Percentiles rank a stretch among this genome's conserved stretches.
phyloP scores from a whole-genome alignment of 108 stramenopile species.

The Conticribra weissflogii region DNA sequence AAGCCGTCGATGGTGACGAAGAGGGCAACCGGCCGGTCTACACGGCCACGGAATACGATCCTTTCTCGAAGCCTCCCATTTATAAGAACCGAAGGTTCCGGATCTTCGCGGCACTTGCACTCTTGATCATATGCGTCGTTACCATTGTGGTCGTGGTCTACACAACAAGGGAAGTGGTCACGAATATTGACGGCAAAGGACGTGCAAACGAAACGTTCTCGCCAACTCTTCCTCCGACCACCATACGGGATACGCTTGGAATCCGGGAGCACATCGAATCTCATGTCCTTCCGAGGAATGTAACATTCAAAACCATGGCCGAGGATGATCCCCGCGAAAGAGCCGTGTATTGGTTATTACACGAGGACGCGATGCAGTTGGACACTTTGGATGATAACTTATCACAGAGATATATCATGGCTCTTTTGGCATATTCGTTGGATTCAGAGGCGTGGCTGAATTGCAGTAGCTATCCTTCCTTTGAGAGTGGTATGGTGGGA shows the following conservation, averaged over 20 bases:
- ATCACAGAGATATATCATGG: slow-evolving; percentile 12
- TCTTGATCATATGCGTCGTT: neutral
- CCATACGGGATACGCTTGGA: neutral
- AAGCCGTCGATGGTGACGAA: neutral
- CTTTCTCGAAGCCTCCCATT: neutral
- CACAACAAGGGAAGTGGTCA: neutral
- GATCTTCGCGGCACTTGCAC: neutral
- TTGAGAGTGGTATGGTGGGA: too few relatives aligned
- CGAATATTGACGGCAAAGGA: neutral
- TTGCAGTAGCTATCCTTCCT: neutral
- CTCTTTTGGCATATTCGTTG: slow-evolving; percentile 7
- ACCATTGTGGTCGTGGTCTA: neutral
- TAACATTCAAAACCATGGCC: neutral
- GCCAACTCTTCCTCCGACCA: neutral
- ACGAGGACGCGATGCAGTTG: slow-evolving; percentile 6
- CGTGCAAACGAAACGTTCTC: neutral
- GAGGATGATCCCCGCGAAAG: neutral
- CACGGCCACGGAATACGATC: neutral
- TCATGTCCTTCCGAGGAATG: slow-evolving; percentile 7
- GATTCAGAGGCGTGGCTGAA: slow-evolving; percentile 5
- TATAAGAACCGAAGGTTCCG: neutral
- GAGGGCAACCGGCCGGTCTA: neutral
- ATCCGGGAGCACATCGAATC: neutral
- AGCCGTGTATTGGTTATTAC: slow-evolving; percentile 17
- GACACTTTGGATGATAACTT: neutral